Conservation (phyloP, 2,329 filamentous ascomycete species). For the Penicillium rolfsii region DNA sequence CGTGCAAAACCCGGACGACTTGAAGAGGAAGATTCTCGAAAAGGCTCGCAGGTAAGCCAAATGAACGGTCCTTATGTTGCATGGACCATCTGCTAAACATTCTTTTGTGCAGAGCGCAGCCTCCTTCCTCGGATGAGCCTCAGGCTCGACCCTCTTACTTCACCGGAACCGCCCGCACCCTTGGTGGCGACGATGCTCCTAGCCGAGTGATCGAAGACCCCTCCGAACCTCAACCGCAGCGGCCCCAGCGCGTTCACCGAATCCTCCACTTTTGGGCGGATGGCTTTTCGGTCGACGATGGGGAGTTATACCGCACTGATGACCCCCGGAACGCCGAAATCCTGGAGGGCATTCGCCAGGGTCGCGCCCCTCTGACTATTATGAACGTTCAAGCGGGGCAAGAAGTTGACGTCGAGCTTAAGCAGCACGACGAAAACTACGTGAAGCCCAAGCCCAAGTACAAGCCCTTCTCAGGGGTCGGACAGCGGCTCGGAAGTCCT, state of each 20-base stretch:
- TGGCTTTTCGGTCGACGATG: slow-evolving; percentile 69
- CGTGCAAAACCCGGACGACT: slow-evolving; percentile 65
- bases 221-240: slow-evolving; percentile 44
- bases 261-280: slow-evolving; percentile 68
- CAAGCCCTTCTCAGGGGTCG: slow-evolving; percentile 63
- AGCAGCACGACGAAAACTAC: slow-evolving; percentile 67
- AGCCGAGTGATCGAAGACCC: slow-evolving; percentile 61
- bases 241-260: slow-evolving; percentile 58
- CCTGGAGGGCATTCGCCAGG: slow-evolving; percentile 65
- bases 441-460: slow-evolving; percentile 66
- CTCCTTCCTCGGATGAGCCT: slow-evolving; percentile 48
- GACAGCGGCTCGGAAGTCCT: slow-evolving; percentile 66
- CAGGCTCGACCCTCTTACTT: slow-evolving; percentile 53
- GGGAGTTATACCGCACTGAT: slow-evolving; percentile 64
- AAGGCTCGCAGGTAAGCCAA: slow-evolving; percentile 45
- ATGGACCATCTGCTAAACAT: background rate
- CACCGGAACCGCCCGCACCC: slow-evolving; percentile 64
- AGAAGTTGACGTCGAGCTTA: slow-evolving; percentile 67
- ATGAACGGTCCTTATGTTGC: background rate
- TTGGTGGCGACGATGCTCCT: slow-evolving; percentile 66
- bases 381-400: slow-evolving; percentile 66
- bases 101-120: slow-evolving; percentile 34
- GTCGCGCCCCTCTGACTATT: slow-evolving; percentile 64
- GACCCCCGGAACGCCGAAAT: slow-evolving; percentile 65
- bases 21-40: slow-evolving; percentile 55